Base-by-base conservation (phyloP, 2,329 filamentous ascomycete species). In the Meredithiella fracta region DNA sequence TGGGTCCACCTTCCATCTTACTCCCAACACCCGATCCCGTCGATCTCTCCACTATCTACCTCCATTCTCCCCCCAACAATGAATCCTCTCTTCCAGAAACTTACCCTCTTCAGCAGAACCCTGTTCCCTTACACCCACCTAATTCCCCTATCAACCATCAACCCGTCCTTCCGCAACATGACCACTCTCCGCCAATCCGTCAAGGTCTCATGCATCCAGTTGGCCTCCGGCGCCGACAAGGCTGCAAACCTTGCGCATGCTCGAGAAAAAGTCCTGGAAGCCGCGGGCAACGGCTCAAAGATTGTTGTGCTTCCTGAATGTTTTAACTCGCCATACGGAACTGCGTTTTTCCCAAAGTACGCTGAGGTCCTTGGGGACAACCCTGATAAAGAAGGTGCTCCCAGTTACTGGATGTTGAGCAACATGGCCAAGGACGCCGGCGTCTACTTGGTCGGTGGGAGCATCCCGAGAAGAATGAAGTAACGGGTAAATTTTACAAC, bases 321-420 rank as follows among this genome's bases (percentile, higher is more conserved):
- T 76, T 98, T 98, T 80, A 98, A 98, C 74, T 94, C 86, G 44
- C 92, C 92, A 7, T 98, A 98, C 70, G 92, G 92, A 62, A 89
- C 82, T 62, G 69, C 88, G 65, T 90, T 83, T 74, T 98, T 98
- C 71, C 84, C 90, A 55, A 79, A 82, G 59, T 97, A 97, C 68
- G 90, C 92, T 62, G 92, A 98, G 70, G 83, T 80, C 1, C 81
- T 97, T n/a, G 89, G 0, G 2, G 73, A 81, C 3, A 67, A 81
- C 2, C 86, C 88, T 26, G 87, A 89, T 0, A 72, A 81, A 2
- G 4, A 67, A 72, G 59, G 76, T 79, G 84, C 86, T 3, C 90
- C 90, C 0, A 89, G 86, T 55, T 97, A 83, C 76, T 85, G 94
- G 67, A 86, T 89, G 4, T 77, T 98, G 14, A 82, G 85, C 2